Evolutionary conservation across 768 basidiomycete species (phyloP).

Genomic region (Phanerodontia chrysosporium): DNA sequence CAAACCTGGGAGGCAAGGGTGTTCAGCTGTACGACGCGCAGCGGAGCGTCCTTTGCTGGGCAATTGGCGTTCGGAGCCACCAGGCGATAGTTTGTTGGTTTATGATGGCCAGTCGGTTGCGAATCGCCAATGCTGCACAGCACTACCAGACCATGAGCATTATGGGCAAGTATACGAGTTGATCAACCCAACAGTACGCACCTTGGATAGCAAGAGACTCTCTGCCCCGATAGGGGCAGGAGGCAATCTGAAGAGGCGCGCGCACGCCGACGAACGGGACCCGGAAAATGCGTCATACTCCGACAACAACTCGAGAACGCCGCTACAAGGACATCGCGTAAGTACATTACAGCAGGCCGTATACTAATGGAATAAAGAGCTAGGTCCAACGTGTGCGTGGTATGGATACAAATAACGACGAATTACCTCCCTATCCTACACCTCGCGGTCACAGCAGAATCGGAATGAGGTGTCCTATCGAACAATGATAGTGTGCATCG

Average conservation of each 20-base stretch:
- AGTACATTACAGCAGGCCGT: slow-evolving; percentile 1
- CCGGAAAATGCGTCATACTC: not conserved
- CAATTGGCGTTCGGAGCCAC: slow-evolving; percentile 95
- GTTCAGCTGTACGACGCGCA: not conserved
- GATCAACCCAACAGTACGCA: slow-evolving; percentile 23
- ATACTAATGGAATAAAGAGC: not conserved
- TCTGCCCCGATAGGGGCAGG: not conserved
- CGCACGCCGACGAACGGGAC: not conserved
- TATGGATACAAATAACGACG: slow-evolving; percentile 4
- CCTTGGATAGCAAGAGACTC: slow-evolving; percentile 82
- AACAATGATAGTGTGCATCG: not conserved
- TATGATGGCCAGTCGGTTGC: slow-evolving; percentile 76
- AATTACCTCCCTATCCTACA: slow-evolving; percentile 2
- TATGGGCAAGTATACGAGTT: not conserved
- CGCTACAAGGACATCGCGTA: not conserved
- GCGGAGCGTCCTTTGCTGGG: slow-evolving; percentile 89
- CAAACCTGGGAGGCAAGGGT: slow-evolving; percentile 65
- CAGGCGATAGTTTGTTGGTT: slow-evolving; percentile 79
- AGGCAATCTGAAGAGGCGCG: not conserved
- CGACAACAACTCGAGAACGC: not conserved
- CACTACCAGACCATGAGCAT: slow-evolving; percentile 92
- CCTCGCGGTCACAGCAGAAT: not conserved
- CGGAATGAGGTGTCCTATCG: not conserved
- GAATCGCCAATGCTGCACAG: slow-evolving; percentile 80
- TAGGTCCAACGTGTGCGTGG: not conserved